phyloP scores from a whole-genome alignment of 2,329 filamentous ascomycete genomes.

The Alternaria infectoria region DNA sequence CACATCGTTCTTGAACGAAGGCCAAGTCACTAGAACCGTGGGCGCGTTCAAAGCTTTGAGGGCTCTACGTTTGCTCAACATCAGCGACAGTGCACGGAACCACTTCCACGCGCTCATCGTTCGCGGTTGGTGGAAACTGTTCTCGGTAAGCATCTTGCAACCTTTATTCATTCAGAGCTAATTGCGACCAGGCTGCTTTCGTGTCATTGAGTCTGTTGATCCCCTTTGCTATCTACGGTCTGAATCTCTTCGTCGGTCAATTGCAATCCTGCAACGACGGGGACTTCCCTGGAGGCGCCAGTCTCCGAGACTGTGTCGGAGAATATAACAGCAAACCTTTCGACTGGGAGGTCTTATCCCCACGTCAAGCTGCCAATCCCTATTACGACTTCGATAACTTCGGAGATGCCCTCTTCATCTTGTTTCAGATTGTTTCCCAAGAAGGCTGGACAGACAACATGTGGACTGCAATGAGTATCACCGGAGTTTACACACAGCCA shows the following conservation, averaged over 20 bases:
- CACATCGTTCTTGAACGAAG: slow-evolving; percentile 80
- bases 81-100: slow-evolving; percentile 92
- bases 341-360: slow-evolving; percentile 84
- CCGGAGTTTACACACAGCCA: slow-evolving; percentile 76
- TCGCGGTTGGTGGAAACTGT: slow-evolving; percentile 89
- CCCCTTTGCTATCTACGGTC: slow-evolving; percentile 93
- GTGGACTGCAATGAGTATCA: slow-evolving; percentile 81
- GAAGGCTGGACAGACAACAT: slow-evolving; percentile 98
- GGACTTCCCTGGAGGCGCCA: slow-evolving; percentile 57
- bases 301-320: slow-evolving; percentile 77
- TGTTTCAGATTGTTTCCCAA: slow-evolving; percentile 98
- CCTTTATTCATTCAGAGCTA: background rate
- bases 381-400: slow-evolving; percentile 96
- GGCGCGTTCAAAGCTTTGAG: slow-evolving; percentile 97
- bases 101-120: slow-evolving; percentile 98
- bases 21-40: slow-evolving; percentile 84
- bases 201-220: slow-evolving; percentile 94
- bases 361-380: slow-evolving; percentile 78
- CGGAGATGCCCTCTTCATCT: slow-evolving; percentile 88
- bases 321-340: slow-evolving; percentile 81
- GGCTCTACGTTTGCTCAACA: slow-evolving; percentile 88
- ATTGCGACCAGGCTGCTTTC: slow-evolving; percentile 70
- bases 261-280: slow-evolving; percentile 82
- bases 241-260: slow-evolving; percentile 89
- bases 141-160: slow-evolving; percentile 65